Evolutionary conservation across 352 stramenopile genomes (phyloP).

Genomic region (Pythium aquatile): DNA sequence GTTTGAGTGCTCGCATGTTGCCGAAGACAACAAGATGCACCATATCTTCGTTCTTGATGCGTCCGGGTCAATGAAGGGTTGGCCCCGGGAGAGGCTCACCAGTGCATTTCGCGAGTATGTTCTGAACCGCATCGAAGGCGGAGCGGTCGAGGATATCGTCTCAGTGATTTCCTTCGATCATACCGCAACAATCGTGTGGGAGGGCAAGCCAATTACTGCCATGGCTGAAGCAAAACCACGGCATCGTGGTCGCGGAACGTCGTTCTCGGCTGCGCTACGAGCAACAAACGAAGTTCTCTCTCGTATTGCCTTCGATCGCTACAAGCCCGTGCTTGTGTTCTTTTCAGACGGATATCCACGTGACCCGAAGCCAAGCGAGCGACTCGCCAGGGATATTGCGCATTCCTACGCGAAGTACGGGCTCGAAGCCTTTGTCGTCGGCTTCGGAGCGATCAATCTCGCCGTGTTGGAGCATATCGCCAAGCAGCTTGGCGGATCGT

Average conservation of each 20-base stretch:
- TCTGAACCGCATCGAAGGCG: slow-evolving; percentile 57
- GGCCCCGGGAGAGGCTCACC: slow-evolving; percentile 57
- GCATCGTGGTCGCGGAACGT: slow-evolving; percentile 51
- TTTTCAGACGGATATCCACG: slow-evolving; percentile 72
- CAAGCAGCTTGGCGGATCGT: slow-evolving; percentile 52
- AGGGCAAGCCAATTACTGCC: slow-evolving; percentile 49
- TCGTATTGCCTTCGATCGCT: slow-evolving; percentile 50
- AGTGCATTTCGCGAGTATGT: slow-evolving; percentile 63
- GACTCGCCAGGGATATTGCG: slow-evolving; percentile 55
- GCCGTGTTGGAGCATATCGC: slow-evolving; percentile 54
- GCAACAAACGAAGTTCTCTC: slow-evolving; percentile 69
- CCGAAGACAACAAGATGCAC: slow-evolving; percentile 52
- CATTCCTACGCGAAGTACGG: slow-evolving; percentile 57
- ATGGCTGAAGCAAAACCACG: slow-evolving; percentile 30
- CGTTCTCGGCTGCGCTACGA: slow-evolving; percentile 49
- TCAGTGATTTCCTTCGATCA: slow-evolving; percentile 73
- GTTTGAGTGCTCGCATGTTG: slow-evolving; percentile 70
- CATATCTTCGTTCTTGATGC: slow-evolving; percentile 82
- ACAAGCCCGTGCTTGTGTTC: slow-evolving; percentile 73
- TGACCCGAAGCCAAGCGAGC: slow-evolving; percentile 42
- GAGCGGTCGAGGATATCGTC: slow-evolving; percentile 57
- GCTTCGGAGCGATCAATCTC: slow-evolving; percentile 72
- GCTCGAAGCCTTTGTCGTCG: slow-evolving; percentile 61
- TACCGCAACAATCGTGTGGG: slow-evolving; percentile 40
- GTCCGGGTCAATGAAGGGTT: slow-evolving; percentile 71